Evolutionary conservation across 2,329 filamentous ascomycete genomes (phyloP), one percentile per base, ranked within the genome.

Genomic region (Samsoniella hepiali): DNA sequence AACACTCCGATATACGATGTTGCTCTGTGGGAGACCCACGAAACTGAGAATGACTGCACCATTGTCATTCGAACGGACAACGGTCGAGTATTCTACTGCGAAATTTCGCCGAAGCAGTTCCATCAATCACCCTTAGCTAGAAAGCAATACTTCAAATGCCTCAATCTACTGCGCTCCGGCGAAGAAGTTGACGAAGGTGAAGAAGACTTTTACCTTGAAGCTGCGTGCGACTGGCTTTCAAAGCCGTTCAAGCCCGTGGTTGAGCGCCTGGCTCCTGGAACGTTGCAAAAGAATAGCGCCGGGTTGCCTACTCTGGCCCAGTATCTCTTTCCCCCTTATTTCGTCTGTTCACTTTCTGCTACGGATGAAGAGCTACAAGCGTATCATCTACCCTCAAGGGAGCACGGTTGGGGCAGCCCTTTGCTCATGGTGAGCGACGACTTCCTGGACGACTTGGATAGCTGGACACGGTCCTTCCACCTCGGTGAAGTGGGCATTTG

Each of bases 41-140:
- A 59, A 63, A 66, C 61, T n/a, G 64, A 67, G 62, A 60, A 66
- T 58, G 64, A 68, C 36, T 67, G 65, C 56, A 32, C 61, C 8
- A 58, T 68, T 36, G 45, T 67, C 45, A 67, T 67, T 51, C 65
- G 66, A 63, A 67, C 64, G 8, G 63, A 65, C 51, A 64, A 65
- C 45, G 59, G 51, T 36, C 32, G 32, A 36, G 7, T 38, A 11
- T 54, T 54, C 51, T 54, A 54, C 51, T 38, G 32, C 32, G 32
- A 54, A 22, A 54, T 27, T 22, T 54, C 32, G 32, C 51, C 32
- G 17, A 36, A 53, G 50, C 53, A 50, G 27, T 65, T 66, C 62
- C 15, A 49, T 63, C 64, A 17, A 32, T 49, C 27, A 29, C 47
- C 47, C 22, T 31, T 32, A 13, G 47, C 11, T 17, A 49, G 0